Evolutionary conservation across 306 rosid species (phyloP).

Genomic region (Rosa chinensis): DNA sequence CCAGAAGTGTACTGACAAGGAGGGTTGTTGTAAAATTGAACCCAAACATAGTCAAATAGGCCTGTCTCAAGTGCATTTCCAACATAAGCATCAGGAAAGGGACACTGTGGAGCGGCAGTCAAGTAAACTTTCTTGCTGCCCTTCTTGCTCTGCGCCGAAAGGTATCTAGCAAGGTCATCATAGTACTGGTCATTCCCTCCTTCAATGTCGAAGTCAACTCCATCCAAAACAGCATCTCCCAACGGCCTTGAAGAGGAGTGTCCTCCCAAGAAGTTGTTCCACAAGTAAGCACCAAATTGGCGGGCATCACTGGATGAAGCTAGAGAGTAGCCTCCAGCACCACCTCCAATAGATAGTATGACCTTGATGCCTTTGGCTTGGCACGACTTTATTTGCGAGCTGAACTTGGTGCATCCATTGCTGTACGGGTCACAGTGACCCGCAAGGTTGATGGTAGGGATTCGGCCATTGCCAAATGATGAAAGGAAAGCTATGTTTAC

Average conservation of each 20-base stretch:
- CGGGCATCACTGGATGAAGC: conserved; percentile 34
- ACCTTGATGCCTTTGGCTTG: conserved; percentile 32
- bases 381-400: conserved; percentile 32
- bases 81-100: conserved; percentile 30
- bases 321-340: conserved; percentile 20
- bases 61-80: conserved; percentile 31
- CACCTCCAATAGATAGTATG: conserved; percentile 42
- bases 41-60: conserved; percentile 47
- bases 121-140: conserved; percentile 14
- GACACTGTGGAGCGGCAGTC: conserved; percentile 39
- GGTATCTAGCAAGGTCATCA: conserved; percentile 35
- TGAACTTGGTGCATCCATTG: conserved; percentile 17
- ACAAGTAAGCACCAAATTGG: conserved; percentile 22
- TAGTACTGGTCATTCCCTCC: conserved; percentile 8
- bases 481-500: conserved; percentile 36
- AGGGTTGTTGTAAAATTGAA: conserved; percentile 73
- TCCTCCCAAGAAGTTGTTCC: conserved; percentile 46
- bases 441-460: conserved; percentile 30
- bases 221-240: conserved; percentile 41
- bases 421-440: conserved; percentile 28
- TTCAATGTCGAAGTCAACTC: conserved; percentile 40
- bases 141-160: conserved; percentile 15
- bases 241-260: conserved; percentile 24
- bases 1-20: conserved; percentile 45
- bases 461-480: conserved; percentile 25